Conservation (phyloP, 768 basidiomycete genomes). For the Russula ochroleuca region DNA sequence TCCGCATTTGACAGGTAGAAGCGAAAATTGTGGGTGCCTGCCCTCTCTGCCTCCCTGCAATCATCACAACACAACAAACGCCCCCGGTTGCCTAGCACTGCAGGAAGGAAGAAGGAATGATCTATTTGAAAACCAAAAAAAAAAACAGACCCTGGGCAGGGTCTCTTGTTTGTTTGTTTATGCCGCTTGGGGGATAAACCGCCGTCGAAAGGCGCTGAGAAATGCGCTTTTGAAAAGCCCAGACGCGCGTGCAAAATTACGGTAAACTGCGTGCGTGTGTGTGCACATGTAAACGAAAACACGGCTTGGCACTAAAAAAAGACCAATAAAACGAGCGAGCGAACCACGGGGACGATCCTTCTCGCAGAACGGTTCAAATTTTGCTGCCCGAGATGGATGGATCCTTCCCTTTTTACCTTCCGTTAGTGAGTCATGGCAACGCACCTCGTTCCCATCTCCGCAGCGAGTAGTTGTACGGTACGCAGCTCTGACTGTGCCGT, state of each 20-base stretch:
- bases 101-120: neutral
- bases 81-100: neutral
- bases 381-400: neutral
- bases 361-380: slow-evolving; percentile 9
- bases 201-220: slow-evolving; percentile 7
- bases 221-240: neutral
- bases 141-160: slow-evolving; percentile 8
- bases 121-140: neutral
- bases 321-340: neutral
- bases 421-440: slow-evolving; percentile 16
- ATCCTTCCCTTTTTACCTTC: neutral
- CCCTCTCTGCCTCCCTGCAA: too few relatives aligned
- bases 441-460: slow-evolving; percentile 11
- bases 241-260: neutral
- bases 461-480: neutral
- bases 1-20: too few relatives aligned
- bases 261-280: slow-evolving; percentile 7
- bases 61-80: neutral
- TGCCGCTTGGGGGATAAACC: slow-evolving; percentile 20
- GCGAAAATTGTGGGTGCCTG: too few relatives aligned
- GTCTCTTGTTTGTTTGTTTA: neutral
- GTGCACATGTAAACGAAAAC: neutral
- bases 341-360: slow-evolving; percentile 12
- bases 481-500: neutral
- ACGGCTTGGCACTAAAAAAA: too few relatives aligned